Percentiles rank a stretch among this genome's conserved stretches.
Evolutionary conservation across 345 rosid genomes (phyloP).

Genomic region (Brassica incana): DNA sequence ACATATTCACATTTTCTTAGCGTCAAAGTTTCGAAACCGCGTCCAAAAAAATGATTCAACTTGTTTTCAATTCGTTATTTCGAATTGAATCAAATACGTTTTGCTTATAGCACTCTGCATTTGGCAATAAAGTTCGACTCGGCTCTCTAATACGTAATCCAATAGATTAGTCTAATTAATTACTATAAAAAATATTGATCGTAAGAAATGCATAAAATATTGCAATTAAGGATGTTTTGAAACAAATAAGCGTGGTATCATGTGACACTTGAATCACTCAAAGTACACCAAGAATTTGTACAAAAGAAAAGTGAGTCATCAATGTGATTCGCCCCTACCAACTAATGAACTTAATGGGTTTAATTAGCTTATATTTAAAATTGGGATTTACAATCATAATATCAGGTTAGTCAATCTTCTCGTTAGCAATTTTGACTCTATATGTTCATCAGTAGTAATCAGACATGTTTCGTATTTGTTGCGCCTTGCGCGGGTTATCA

Average conservation of each 20-base stretch:
- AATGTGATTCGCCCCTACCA: too few relatives aligned
- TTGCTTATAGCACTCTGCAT: too few relatives aligned
- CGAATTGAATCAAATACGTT: not conserved
- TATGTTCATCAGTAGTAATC: not conserved
- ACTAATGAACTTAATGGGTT: too few relatives aligned
- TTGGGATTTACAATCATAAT: slow-evolving; percentile 1
- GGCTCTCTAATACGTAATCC: not conserved
- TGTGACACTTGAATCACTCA: slow-evolving; percentile 21
- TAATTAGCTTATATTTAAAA: not conserved
- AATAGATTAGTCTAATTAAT: not conserved
- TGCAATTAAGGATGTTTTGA: slow-evolving; percentile 15
- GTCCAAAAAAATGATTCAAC: not conserved
- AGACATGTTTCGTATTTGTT: not conserved
- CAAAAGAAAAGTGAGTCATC: slow-evolving; percentile 22
- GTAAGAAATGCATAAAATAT: not conserved
- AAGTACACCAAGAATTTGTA: slow-evolving; percentile 22
- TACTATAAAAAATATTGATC: not conserved
- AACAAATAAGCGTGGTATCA: slow-evolving; percentile 18
- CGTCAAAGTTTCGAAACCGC: slow-evolving; percentile 26
- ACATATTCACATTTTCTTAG: slow-evolving; percentile 16
- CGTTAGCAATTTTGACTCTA: not conserved
- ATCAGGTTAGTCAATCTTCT: not conserved
- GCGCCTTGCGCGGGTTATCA: not conserved
- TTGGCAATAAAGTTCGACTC: not conserved
- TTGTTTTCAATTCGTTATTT: not conserved